Evolutionary conservation across 768 basidiomycete genomes (phyloP).

Genomic region (Lentinula sp.): DNA sequence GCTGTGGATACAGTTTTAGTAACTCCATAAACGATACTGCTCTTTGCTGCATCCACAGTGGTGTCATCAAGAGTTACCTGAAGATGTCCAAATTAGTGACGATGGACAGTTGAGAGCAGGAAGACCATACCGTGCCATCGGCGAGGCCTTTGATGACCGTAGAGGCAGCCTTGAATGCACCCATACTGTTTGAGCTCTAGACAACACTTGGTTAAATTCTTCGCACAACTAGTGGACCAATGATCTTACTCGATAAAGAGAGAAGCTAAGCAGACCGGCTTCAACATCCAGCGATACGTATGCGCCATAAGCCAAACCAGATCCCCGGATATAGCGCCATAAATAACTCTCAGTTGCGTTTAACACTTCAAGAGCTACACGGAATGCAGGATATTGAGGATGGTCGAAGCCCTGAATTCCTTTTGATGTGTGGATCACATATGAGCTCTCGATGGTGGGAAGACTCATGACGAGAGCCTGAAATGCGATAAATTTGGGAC

Average conservation of each 20-base stretch:
- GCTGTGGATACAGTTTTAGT: constrained; percentile 80
- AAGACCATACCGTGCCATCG: constrained; percentile 64
- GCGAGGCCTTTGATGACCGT: constrained; percentile 75
- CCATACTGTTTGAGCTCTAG: constrained; percentile 74
- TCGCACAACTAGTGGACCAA: neutral
- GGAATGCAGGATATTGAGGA: constrained; percentile 78
- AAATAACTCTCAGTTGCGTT: constrained; percentile 94
- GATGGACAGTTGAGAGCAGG: neutral
- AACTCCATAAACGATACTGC: constrained; percentile 81
- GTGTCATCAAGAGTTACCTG: constrained; percentile 80
- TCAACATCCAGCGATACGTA: constrained; percentile 70
- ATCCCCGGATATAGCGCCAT: constrained; percentile 92
- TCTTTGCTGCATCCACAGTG: constrained; percentile 86
- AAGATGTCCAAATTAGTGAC: constrained; percentile 1
- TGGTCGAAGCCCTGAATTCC: constrained; percentile 77
- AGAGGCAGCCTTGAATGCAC: constrained; percentile 76
- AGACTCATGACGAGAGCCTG: constrained; percentile 85
- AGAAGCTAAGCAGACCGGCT: constrained; percentile 69
- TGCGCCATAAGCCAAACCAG: constrained; percentile 94
- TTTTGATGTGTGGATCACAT: constrained; percentile 70
- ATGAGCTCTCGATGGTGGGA: constrained; percentile 93
- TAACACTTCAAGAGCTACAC: constrained; percentile 79
- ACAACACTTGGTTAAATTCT: constrained; percentile 4
- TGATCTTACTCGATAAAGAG: constrained; percentile 65
- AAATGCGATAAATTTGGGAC: neutral